Percentiles rank a stretch among this genome's conserved stretches.
phyloP scores from a whole-genome alignment of 257 asterid species.

The Cordia subcordata region DNA sequence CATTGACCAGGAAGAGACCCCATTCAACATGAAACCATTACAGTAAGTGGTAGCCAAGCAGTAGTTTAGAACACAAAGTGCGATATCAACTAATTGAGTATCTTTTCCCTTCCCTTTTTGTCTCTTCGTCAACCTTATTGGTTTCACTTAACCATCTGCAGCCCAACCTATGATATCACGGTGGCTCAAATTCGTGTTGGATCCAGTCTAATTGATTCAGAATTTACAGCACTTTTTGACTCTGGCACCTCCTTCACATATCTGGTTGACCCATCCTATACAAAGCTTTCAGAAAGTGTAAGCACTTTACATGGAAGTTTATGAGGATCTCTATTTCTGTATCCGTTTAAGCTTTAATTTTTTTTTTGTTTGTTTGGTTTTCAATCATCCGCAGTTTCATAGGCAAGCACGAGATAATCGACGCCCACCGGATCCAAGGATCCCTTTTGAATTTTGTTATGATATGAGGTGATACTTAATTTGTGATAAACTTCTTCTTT shows the following conservation, averaged over 20 bases:
- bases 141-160: slow-evolving; percentile 25
- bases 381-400: slow-evolving; percentile 46
- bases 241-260: slow-evolving; percentile 89
- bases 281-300: slow-evolving; percentile 59
- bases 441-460: slow-evolving; percentile 81
- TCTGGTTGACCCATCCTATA: slow-evolving; percentile 59
- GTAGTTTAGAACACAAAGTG: no score
- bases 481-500: slow-evolving; percentile 1
- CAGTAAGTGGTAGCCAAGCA: slow-evolving; percentile 48
- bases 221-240: slow-evolving; percentile 70
- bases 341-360: no score
- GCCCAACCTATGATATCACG: slow-evolving; percentile 58
- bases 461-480: slow-evolving; percentile 53
- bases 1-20: slow-evolving; percentile 72
- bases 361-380: slow-evolving; percentile 11
- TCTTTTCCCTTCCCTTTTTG: no score
- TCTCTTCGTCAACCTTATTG: not conserved
- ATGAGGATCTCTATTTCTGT: no score
- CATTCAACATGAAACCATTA: slow-evolving; percentile 45
- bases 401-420: slow-evolving; percentile 41
- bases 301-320: slow-evolving; percentile 7
- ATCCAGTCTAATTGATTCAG: slow-evolving; percentile 38
- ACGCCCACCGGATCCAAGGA: slow-evolving; percentile 58
- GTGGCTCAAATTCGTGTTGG: slow-evolving; percentile 67
- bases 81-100: no score